Evolutionary conservation across 2,329 filamentous ascomycete genomes (phyloP).

Genomic region (Incumbomyces lentus): DNA sequence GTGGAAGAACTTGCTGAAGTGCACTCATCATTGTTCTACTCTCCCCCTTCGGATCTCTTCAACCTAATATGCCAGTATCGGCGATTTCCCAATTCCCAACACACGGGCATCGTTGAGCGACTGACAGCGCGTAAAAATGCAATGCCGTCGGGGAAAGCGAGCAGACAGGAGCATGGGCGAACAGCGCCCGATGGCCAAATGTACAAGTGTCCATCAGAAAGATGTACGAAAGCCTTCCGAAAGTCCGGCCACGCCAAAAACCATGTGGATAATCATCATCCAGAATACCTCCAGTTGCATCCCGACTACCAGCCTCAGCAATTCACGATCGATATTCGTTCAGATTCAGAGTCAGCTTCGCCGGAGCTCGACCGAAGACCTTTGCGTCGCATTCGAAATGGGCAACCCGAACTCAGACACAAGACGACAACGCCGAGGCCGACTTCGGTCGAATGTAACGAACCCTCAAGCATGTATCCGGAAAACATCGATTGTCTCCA

Average conservation of each 20-base stretch:
- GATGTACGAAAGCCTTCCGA: slow-evolving; percentile 10
- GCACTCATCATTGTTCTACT: not conserved
- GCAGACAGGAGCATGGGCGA: not conserved
- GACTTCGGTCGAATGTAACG: too few species aligned
- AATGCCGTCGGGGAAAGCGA: not conserved
- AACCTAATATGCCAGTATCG: not conserved
- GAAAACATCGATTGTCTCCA: too few species aligned
- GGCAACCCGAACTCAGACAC: too few species aligned
- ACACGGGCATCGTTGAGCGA: not conserved
- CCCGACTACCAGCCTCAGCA: slow-evolving; percentile 5
- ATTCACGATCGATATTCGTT: not conserved
- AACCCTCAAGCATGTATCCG: too few species aligned
- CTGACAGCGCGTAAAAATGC: not conserved
- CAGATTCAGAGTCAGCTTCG: not conserved
- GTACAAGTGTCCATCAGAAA: slow-evolving; percentile 11
- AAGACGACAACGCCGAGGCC: too few species aligned
- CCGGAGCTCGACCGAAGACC: not conserved
- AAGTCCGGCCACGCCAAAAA: slow-evolving; percentile 11
- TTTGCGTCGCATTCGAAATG: too few species aligned
- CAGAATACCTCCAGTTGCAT: slow-evolving; percentile 7
- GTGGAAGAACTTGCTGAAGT: not conserved
- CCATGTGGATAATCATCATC: slow-evolving; percentile 9
- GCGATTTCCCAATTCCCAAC: not conserved
- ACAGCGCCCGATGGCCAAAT: slow-evolving; percentile 9
- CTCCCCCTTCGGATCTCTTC: slow-evolving; percentile 1